Evolutionary conservation across 1,139 yeast genomes (phyloP).

Genomic region (Pneumocystis jirovecii): DNA sequence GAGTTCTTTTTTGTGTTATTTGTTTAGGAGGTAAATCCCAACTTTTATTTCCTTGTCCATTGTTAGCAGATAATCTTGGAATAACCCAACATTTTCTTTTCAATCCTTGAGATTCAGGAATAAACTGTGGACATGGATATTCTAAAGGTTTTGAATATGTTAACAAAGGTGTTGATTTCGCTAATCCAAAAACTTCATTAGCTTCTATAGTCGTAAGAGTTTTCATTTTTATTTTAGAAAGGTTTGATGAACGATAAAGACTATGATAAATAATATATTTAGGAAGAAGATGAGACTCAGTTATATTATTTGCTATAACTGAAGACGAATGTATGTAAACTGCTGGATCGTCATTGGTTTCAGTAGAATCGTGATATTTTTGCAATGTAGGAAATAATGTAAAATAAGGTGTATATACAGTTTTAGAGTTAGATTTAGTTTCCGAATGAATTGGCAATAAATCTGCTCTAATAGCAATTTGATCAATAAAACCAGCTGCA

Average conservation of each 20-base stretch:
- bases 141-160: conserved; percentile 8
- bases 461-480: conserved; percentile 75
- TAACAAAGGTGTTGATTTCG: conserved; percentile 9
- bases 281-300: conserved; percentile 6
- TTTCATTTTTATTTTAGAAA: conserved; percentile 1
- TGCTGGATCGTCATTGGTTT: conserved; percentile 2
- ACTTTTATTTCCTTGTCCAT: conserved; percentile 9
- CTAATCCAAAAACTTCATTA: conserved; percentile 4
- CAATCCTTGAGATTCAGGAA: conserved; percentile 1
- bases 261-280: conserved; percentile 6
- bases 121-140: conserved; percentile 2
- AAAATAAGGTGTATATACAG: conserved; percentile 6
- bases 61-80: conserved; percentile 5
- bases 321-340: conserved; percentile 10
- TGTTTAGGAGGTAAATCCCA: conserved; percentile 10
- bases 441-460: conserved; percentile 30
- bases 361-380: neutral
- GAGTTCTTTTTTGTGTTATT: conserved; percentile 3
- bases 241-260: neutral
- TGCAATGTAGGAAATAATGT: conserved; percentile 6
- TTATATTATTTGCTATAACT: conserved; percentile 4
- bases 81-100: conserved; percentile 7
- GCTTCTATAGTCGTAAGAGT: conserved; percentile 7
- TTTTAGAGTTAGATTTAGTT: conserved; percentile 4
- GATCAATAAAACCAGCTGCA: conserved; percentile 85